phyloP scores from a whole-genome alignment of 2,329 filamentous ascomycete species.

The Ceratocystis cacaofunesta region DNA sequence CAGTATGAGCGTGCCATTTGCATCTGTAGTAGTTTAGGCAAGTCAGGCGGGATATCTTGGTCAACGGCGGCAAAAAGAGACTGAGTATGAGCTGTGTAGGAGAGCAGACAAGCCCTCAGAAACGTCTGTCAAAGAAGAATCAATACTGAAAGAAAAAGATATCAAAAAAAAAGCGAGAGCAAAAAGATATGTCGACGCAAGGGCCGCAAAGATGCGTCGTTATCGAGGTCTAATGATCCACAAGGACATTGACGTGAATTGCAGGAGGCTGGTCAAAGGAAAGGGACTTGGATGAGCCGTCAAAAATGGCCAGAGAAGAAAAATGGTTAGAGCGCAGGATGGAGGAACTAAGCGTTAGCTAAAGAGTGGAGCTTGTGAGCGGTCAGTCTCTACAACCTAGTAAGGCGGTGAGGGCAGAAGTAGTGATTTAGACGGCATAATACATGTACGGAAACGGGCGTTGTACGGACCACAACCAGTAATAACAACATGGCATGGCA shows the following conservation, averaged over 20 bases:
- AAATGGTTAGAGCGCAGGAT: background rate
- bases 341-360: background rate
- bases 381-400: background rate
- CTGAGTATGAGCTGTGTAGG: too few relatives aligned
- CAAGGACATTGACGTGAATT: background rate
- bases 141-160: background rate
- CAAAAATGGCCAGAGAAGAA: background rate
- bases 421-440: background rate
- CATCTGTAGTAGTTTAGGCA: background rate
- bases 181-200: background rate
- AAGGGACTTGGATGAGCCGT: background rate
- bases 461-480: too few relatives aligned
- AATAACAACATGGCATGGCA: too few relatives aligned
- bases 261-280: slow-evolving; percentile 9
- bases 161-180: background rate
- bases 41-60: background rate
- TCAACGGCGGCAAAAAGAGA: background rate
- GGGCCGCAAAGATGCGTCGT: background rate
- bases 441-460: background rate
- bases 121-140: background rate
- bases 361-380: background rate
- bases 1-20: background rate
- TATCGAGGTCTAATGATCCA: background rate
- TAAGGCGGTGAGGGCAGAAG: background rate
- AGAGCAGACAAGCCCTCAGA: too few relatives aligned